A percentile compares a stretch with the other conserved stretches of the same genome.
These are phyloP conservation scores for Pythium plurisporium DNA, from an alignment of 352 stramenopile species.

Conservation along the genomic window DNA sequence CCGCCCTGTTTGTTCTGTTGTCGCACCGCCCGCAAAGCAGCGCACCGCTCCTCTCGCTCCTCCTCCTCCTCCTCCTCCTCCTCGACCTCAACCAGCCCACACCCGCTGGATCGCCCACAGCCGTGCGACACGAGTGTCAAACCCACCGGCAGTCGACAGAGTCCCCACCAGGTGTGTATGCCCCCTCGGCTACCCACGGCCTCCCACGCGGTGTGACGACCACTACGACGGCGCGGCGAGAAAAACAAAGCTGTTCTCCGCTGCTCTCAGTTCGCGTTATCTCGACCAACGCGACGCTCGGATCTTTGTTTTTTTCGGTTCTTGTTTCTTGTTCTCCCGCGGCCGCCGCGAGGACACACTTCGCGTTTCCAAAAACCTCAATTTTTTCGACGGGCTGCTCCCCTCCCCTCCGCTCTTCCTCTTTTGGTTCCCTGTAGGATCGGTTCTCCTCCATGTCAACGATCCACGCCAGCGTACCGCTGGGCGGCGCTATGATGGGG, in stretches of 20 bases:
- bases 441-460: slow-evolving; percentile 18
- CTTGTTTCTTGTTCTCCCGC: neutral
- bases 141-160: too few relatives aligned
- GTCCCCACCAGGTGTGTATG: neutral
- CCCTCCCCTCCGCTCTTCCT: neutral
- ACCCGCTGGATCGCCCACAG: too few relatives aligned
- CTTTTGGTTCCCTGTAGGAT: too few relatives aligned
- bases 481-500: slow-evolving; percentile 9
- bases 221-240: too few relatives aligned
- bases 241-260: too few relatives aligned
- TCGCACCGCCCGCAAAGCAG: slow-evolving; percentile 13
- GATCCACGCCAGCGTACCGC: slow-evolving; percentile 11
- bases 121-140: too few relatives aligned
- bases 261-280: too few relatives aligned
- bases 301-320: too few relatives aligned
- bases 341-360: too few relatives aligned
- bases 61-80: neutral
- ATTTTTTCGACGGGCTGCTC: slow-evolving; percentile 2
- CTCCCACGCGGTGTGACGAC: neutral
- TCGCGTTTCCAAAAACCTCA: too few relatives aligned
- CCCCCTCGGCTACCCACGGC: neutral
- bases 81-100: too few relatives aligned
- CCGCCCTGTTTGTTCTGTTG: slow-evolving; percentile 14
- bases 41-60: slow-evolving; percentile 4
- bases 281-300: too few relatives aligned